Percentiles rank a stretch among this genome's conserved stretches.
phyloP scores from a whole-genome alignment of 257 asterid genomes.

The Nicotiana noctiflora region DNA sequence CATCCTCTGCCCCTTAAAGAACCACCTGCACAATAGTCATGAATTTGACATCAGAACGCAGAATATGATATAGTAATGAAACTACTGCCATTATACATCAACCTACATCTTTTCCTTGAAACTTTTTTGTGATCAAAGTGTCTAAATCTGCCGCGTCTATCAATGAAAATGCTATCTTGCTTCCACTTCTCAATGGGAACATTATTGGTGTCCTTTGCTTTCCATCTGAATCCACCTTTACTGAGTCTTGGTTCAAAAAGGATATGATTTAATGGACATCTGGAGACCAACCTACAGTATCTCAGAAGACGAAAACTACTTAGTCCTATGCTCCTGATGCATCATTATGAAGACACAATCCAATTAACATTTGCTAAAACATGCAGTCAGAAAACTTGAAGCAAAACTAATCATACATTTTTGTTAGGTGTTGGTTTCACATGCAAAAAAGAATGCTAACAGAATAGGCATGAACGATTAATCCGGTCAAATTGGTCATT shows the following conservation, averaged over 20 bases:
- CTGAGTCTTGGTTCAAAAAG: slow-evolving; percentile 30
- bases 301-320: not conserved
- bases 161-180: slow-evolving; percentile 56
- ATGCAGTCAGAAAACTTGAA: not conserved
- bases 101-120: slow-evolving; percentile 58
- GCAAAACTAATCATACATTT: not conserved
- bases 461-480: not conserved
- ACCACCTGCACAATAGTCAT: slow-evolving; percentile 48
- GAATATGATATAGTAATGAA: not conserved
- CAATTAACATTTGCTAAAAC: not conserved
- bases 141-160: slow-evolving; percentile 53
- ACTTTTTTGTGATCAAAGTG: slow-evolving; percentile 69
- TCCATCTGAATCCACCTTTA: slow-evolving; percentile 34
- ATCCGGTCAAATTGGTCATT: not conserved
- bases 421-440: not conserved
- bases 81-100: not conserved
- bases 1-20: slow-evolving; percentile 88
- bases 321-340: too few species aligned
- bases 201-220: slow-evolving; percentile 31
- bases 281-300: slow-evolving; percentile 37
- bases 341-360: not conserved
- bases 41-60: not conserved
- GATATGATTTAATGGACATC: slow-evolving; percentile 31
- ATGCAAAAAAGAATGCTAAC: not conserved
- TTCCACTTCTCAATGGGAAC: slow-evolving; percentile 55